Base-by-base conservation (phyloP, 306 rosid species). In the Sesbania bispinosa region DNA sequence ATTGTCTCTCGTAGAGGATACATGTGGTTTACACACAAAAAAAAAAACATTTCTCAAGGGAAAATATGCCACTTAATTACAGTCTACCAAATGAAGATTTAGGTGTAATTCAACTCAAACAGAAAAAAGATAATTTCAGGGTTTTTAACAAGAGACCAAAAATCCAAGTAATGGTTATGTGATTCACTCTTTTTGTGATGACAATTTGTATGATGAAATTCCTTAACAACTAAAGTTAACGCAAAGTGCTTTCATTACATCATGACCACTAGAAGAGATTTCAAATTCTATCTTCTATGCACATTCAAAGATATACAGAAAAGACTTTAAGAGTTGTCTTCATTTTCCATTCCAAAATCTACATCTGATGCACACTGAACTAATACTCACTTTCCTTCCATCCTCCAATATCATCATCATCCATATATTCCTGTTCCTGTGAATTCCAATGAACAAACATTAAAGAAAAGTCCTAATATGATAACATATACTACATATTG, bases 381-480 rank as follows among this genome's bases (percentile, higher is more conserved):
- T 57, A 79, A 57, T 38, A 60, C 19, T 52, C 35, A 55, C 97
- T 89, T 35, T 85, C 71, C 85, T 69, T 87, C 97, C 97, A 89
- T 76, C 93, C 96, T 68, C 97, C 97, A 67, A 69, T 6, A 2
- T 82, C 79, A 11, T 53, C 65, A 5, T 54, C 88, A 13, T 3
- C n/a, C n/a, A n/a, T 63, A 39, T 45, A 46, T 39, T 68, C 79
- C 27, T 71, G 78, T 45, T 42, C 89, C 97, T 92, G 54, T 46
- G 67, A 80, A 48, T 81, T 74, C 67, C 71, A 65, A 75, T n/a
- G 2, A 69, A 62, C 41, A n/a, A n/a, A 58, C 57, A 20, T 80
- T 59, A 75, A 74, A 47, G 46, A 67, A 61, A 70, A 48, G n/a
- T 61, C 41, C 16, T 18, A 47, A 43, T 6, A 51, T 36, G 45